Evolutionary conservation across 2,329 filamentous ascomycete species (phyloP).

Genomic region (Xylariaceae sp.): DNA sequence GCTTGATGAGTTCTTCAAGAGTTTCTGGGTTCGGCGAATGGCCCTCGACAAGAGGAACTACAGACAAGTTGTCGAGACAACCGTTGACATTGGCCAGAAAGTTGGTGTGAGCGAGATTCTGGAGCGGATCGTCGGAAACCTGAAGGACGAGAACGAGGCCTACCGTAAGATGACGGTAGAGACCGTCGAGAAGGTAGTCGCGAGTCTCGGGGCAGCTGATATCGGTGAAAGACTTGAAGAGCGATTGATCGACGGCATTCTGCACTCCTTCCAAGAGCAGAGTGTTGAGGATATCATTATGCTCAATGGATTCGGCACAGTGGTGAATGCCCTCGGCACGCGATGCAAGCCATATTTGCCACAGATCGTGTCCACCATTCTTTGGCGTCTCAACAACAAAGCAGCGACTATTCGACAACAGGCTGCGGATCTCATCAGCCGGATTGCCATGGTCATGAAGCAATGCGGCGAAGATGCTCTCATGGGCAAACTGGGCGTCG

Average conservation of each 20-base stretch:
- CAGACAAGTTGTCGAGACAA: conserved; percentile 95
- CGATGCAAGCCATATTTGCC: conserved; percentile 95
- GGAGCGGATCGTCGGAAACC: conserved; percentile 85
- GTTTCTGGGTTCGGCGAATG: conserved; percentile 97
- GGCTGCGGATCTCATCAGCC: conserved; percentile 91
- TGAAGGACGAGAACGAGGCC: conserved; percentile 96
- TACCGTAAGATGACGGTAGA: conserved; percentile 99
- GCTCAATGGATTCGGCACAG: conserved; percentile 95
- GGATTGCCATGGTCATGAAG: conserved; percentile 98
- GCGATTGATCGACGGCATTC: conserved; percentile 87
- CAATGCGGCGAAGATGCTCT: conserved; percentile 94
- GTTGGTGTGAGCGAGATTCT: conserved; percentile 96
- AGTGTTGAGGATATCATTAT: conserved; percentile 94
- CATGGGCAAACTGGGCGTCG: conserved; percentile 90
- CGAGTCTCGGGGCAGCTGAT: conserved; percentile 87
- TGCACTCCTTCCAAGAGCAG: conserved; percentile 97
- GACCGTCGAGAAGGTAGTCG: conserved; percentile 94
- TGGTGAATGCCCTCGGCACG: conserved; percentile 89
- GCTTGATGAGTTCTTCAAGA: conserved; percentile 95
- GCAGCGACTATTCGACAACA: conserved; percentile 95
- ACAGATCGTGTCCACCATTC: conserved; percentile 93
- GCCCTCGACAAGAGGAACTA: conserved; percentile 97
- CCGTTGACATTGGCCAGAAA: conserved; percentile 94
- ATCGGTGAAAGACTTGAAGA: conserved; percentile 91
- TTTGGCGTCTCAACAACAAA: conserved; percentile 97